Conservation (phyloP, 2,329 filamentous ascomycete species). For the Neonectria punicea region DNA sequence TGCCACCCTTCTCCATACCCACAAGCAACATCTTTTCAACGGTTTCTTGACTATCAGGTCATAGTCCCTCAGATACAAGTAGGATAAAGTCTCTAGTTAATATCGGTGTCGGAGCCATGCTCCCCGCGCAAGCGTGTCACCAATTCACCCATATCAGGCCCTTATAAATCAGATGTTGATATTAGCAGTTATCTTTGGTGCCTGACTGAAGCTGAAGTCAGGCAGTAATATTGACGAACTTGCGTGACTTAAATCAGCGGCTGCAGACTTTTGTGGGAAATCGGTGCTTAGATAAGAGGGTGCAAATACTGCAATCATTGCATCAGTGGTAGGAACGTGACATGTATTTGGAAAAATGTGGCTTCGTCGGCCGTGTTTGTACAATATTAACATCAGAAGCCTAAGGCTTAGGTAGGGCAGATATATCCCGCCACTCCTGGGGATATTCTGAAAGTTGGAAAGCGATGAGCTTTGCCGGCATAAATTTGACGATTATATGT, state of each 20-base stretch:
- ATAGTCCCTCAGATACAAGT: slow-evolving; percentile 10
- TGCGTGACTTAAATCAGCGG: not conserved
- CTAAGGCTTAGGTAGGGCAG: not conserved
- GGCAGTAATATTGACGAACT: not conserved
- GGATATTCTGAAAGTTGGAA: not conserved
- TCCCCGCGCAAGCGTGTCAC: slow-evolving; percentile 18
- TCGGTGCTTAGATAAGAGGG: not conserved
- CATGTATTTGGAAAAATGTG: not conserved
- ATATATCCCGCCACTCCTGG: not conserved
- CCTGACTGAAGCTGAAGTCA: not conserved
- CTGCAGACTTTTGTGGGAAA: not conserved
- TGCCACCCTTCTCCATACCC: not conserved
- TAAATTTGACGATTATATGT: slow-evolving; percentile 15
- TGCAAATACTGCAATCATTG: not conserved
- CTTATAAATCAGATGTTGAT: slow-evolving; percentile 16
- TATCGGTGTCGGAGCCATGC: slow-evolving; percentile 12
- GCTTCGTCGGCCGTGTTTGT: not conserved
- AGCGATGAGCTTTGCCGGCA: not conserved
- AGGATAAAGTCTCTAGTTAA: slow-evolving; percentile 5
- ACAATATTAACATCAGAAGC: slow-evolving; percentile 4
- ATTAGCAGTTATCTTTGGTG: slow-evolving; percentile 10
- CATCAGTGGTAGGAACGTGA: not conserved
- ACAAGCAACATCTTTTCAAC: slow-evolving; percentile 1
- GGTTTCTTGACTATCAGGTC: not conserved
- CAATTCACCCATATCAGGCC: slow-evolving; percentile 5